Base-by-base conservation (phyloP, 148 eudicot genomes). In the Rhododendron henanense region DNA sequence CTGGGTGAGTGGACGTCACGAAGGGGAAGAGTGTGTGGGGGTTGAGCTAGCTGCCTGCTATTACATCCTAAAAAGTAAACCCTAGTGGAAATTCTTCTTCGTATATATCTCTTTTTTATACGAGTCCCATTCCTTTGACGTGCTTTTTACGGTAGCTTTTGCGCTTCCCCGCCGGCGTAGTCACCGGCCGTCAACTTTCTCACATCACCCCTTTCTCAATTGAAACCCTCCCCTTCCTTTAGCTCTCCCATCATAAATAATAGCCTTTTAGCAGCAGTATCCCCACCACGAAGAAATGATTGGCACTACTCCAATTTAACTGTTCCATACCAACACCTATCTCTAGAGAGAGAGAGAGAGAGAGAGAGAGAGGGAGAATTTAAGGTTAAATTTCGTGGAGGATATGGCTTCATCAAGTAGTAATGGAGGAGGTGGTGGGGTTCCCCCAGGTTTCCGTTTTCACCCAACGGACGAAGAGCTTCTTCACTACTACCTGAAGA, bases 391-490 rank as follows among this genome's bases (percentile, higher is more conserved):
- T 23, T 59, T 63, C 1, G 81, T 16, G 10, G n/a, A 69, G 25
- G 50, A 9, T 41, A 89, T 86, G 89, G 84, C 88, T 55, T 90
- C 94, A 11, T 86, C 92, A 1, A 71, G 76, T 14, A 71, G 39
- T 16, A 86, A 88, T 4, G 98, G 98, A 3, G 99, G 98, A 0
- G 98, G 88, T 10, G 98, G 98, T 3, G 99, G 98, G 0, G 98
- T 96, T 55, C 99, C 99, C 10, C 99, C 99, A 6, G 99, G 99
- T 71, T 96, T 96, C 82, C 85, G 99, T 87, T 96, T 96, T 73
- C 99, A 96, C 77, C 99, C 99, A 18, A 95, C 99, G 6, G 99
- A 96, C 57, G 99, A 96, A 81, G 99, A 96, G 91, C 93, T 96
- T 48, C 92, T 96, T 69, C 97, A 94, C 79, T 95, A 92, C 87